These are phyloP conservation scores for Leccinum rimulosum DNA, from an alignment of 768 basidiomycete genomes.

Conservation along the genomic window DNA sequence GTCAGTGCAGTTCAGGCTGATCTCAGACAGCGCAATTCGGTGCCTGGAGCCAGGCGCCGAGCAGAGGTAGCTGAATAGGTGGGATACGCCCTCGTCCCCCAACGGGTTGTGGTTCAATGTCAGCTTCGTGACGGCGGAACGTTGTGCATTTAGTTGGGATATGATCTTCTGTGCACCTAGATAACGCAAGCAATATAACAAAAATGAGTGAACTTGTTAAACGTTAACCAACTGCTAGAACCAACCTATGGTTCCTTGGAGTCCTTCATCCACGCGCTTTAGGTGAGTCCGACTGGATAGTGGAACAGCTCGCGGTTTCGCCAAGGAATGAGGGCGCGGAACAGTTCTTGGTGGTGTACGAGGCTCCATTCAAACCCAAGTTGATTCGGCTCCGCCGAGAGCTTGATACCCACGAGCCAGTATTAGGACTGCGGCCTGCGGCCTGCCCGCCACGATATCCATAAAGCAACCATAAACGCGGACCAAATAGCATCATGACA, in stretches of 20 bases:
- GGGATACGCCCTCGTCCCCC: slow-evolving; percentile 53
- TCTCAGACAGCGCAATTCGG: slow-evolving; percentile 42
- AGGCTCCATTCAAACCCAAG: slow-evolving; percentile 18
- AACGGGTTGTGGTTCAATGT: slow-evolving; percentile 56
- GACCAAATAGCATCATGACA: background rate
- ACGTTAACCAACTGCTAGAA: background rate
- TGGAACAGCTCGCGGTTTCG: slow-evolving; percentile 6
- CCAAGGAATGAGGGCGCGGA: background rate
- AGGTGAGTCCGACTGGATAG: slow-evolving; percentile 20
- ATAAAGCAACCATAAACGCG: background rate
- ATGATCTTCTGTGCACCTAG: slow-evolving; percentile 57
- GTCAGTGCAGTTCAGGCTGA: slow-evolving; percentile 52
- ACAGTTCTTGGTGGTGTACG: background rate
- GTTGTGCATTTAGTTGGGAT: slow-evolving; percentile 41
- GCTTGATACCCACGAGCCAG: too few species aligned
- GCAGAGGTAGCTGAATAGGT: slow-evolving; percentile 53
- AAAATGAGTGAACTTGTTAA: background rate
- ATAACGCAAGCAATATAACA: background rate
- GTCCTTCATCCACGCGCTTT: slow-evolving; percentile 18
- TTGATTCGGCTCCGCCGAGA: background rate
- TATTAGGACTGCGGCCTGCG: background rate
- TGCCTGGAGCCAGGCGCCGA: slow-evolving; percentile 48
- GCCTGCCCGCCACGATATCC: background rate
- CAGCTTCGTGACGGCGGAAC: slow-evolving; percentile 45
- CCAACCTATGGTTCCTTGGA: slow-evolving; percentile 23